Conservation (phyloP, 2,329 filamentous ascomycete genomes). For the Paracamarosporium sp. region DNA sequence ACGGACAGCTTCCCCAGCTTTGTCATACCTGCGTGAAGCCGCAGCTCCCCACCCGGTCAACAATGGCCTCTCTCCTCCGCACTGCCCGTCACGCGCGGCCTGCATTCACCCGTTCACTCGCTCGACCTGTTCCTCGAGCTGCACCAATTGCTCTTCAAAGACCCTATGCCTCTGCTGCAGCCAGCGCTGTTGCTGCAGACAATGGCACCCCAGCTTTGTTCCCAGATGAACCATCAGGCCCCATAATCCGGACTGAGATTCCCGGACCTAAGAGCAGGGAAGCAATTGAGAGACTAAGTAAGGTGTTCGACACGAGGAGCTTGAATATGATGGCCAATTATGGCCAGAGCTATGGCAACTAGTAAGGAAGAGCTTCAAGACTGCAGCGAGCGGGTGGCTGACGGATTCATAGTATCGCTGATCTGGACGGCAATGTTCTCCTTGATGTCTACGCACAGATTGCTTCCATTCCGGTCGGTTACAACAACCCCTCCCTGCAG, state of each 20-base stretch:
- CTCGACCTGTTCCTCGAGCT: slow-evolving; percentile 18
- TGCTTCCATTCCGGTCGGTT: slow-evolving; percentile 88
- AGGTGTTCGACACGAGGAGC: slow-evolving; percentile 85
- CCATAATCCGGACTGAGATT: slow-evolving; percentile 65
- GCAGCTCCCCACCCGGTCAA: not conserved
- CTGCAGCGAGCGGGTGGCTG: not conserved
- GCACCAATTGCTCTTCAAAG: slow-evolving; percentile 29
- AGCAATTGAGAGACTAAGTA: slow-evolving; percentile 72
- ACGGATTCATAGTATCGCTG: slow-evolving; percentile 58
- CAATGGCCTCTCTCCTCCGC: slow-evolving; percentile 43
- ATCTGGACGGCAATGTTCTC: slow-evolving; percentile 73
- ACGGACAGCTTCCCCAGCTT: not conserved
- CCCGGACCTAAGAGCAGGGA: slow-evolving; percentile 78
- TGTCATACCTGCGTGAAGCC: not conserved
- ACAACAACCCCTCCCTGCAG: slow-evolving; percentile 83
- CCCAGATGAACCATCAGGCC: slow-evolving; percentile 64
- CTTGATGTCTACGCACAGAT: slow-evolving; percentile 90
- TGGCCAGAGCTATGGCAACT: slow-evolving; percentile 69
- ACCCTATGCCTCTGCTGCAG: slow-evolving; percentile 41
- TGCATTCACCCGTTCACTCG: slow-evolving; percentile 21
- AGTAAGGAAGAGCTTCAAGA: slow-evolving; percentile 51
- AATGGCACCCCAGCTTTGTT: slow-evolving; percentile 59
- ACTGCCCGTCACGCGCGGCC: slow-evolving; percentile 30
- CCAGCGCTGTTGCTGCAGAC: slow-evolving; percentile 37
- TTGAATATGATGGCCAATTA: slow-evolving; percentile 66